Evolutionary conservation across 2,329 filamentous ascomycete genomes (phyloP).

Genomic region (Colletotrichum liriopes): DNA sequence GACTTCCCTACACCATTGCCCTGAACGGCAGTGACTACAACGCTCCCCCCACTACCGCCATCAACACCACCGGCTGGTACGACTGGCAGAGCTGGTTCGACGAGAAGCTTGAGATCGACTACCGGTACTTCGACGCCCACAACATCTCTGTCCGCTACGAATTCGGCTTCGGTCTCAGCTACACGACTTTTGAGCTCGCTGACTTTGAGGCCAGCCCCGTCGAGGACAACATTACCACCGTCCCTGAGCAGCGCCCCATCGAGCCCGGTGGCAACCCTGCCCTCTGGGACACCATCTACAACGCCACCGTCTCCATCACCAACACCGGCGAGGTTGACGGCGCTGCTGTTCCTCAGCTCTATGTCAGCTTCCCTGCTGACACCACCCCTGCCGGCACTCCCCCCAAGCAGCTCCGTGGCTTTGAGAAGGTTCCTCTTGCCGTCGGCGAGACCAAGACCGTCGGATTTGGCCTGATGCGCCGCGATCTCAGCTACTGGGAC

Average conservation of each 20-base stretch:
- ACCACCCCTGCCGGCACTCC: constrained; percentile 61
- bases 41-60: constrained; percentile 55
- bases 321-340: constrained; percentile 68
- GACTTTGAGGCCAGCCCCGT: constrained; percentile 45
- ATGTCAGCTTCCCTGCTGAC: constrained; percentile 60
- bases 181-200: constrained; percentile 74
- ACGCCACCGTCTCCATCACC: constrained; percentile 61
- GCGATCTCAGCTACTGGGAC: constrained; percentile 67
- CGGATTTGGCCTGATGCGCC: constrained; percentile 62
- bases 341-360: constrained; percentile 69
- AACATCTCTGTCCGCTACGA: constrained; percentile 74
- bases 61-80: constrained; percentile 55
- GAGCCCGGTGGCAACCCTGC: constrained; percentile 70
- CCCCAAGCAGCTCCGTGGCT: constrained; percentile 64
- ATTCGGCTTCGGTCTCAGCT: constrained; percentile 80
- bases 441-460: constrained; percentile 58
- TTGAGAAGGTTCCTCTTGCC: constrained; percentile 64
- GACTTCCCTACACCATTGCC: constrained; percentile 82
- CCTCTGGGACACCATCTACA: constrained; percentile 68
- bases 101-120: constrained; percentile 78
- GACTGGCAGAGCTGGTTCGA: constrained; percentile 67
- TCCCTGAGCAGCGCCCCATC: constrained; percentile 48
- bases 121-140: constrained; percentile 75
- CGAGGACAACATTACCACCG: constrained; percentile 48
- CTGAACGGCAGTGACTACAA: constrained; percentile 65